Evolutionary conservation across 768 basidiomycete genomes (phyloP), one percentile per base, ranked within the genome.

Genomic region (Dioszegia crocea): DNA sequence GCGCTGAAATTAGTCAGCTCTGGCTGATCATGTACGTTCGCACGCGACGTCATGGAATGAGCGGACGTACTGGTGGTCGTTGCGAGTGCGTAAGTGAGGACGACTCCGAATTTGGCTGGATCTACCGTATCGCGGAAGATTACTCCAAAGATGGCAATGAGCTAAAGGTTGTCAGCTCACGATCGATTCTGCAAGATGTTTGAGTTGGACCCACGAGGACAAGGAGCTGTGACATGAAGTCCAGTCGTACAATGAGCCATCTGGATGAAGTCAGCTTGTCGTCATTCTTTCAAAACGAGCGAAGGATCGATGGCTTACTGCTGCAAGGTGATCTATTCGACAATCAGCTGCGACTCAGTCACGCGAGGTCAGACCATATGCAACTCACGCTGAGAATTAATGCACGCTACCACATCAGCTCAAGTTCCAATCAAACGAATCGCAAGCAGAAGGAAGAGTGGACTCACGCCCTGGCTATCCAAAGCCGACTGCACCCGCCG

Each of bases 131-230:
- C 76, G 17, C 85, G 76, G 70, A 85, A 84, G 2, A 84, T 83
- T 12, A 83, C 83, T 1, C 85, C 86, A 69, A 88, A 88, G 14
- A 89, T 73, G 2, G 79, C 84, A 44, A 90, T 87, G 1, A 86
- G 85, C 70, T 71, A 14, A 33, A 0, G 23, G 12, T 11, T 30
- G 38, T 60, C 29, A 64, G 41, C 50, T 16, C 21, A 39, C 54
- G 16, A 26, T 16, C 4, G 4, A 23, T 24, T 12, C 17, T 24
- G 11, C 11, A 54, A 17, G 4, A 14, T 3, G 40, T n/a, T n/a
- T n/a, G n/a, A n/a, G n/a, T n/a, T 21, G 17, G 30, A 21, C 54
- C n/a, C 3, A 56, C 54, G 2, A 56, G 43, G 21, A 56, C 44
- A 5, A 56, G 41, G 3, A 56, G 54, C 36, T 56, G 54, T 14